Percentiles rank a stretch among this genome's conserved stretches.
These are phyloP conservation scores for Udeniomyces megalosporus DNA, from an alignment of 768 basidiomycete species.

Conservation along the genomic window DNA sequence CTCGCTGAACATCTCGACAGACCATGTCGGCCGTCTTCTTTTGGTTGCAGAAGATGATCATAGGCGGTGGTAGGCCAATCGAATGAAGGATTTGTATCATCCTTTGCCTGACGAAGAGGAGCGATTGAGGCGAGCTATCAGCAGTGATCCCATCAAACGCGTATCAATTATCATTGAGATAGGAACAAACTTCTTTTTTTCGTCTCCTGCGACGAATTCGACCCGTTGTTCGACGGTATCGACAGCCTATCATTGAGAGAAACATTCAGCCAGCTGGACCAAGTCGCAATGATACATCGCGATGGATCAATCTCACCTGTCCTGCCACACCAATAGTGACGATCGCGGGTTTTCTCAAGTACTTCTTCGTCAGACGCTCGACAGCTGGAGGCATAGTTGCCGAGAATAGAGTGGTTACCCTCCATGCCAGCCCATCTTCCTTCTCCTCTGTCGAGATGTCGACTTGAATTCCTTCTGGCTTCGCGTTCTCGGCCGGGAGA, in stretches of 20 bases:
- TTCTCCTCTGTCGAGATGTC: conserved; percentile 61
- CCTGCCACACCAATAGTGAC: conserved; percentile 98
- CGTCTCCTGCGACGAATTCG: conserved; percentile 80
- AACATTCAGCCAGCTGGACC: neutral
- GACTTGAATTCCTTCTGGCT: conserved; percentile 57
- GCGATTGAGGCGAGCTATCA: no score
- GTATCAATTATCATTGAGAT: neutral
- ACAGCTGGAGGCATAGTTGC: conserved; percentile 37
- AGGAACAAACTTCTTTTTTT: conserved; percentile 76
- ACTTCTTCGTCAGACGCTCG: conserved; percentile 64
- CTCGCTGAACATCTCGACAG: conserved; percentile 78
- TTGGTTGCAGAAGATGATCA: conserved; percentile 98
- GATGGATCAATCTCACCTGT: conserved; percentile 30
- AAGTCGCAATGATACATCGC: neutral
- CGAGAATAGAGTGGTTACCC: conserved; percentile 89
- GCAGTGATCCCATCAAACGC: neutral
- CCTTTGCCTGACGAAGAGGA: conserved; percentile 41
- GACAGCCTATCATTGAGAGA: conserved; percentile 40
- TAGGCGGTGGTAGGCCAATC: conserved; percentile 65
- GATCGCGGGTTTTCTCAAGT: conserved; percentile 76
- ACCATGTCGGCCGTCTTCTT: conserved; percentile 99
- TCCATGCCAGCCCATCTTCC: conserved; percentile 34
- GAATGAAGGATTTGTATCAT: conserved; percentile 86
- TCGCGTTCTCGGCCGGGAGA: conserved; percentile 59
- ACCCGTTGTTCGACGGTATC: conserved; percentile 95